These are phyloP conservation scores for Sideroxylon spinosum DNA, from an alignment of 179 eudicot species.

Conservation along the genomic window DNA sequence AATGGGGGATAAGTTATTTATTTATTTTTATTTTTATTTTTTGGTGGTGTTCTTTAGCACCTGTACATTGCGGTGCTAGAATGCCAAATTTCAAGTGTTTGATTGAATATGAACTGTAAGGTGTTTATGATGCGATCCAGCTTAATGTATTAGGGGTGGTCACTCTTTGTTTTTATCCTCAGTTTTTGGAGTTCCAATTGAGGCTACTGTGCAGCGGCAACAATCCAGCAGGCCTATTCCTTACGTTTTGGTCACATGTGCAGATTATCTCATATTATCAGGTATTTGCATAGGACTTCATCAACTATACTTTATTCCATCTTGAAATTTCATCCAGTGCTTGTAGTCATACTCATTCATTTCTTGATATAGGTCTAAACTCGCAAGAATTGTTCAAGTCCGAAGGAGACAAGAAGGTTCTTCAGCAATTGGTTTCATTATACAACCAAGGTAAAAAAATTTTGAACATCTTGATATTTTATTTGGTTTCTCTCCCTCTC, in stretches of 20 bases:
- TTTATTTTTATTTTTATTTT: too few species aligned
- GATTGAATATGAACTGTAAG: background rate
- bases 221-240: slow-evolving; percentile 72
- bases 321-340: background rate
- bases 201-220: slow-evolving; percentile 75
- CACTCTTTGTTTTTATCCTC: slow-evolving; percentile 15
- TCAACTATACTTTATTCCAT: background rate
- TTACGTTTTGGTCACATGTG: slow-evolving; percentile 69
- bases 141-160: background rate
- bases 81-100: background rate
- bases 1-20: background rate
- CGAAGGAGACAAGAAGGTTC: slow-evolving; percentile 75
- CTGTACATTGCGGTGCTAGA: background rate
- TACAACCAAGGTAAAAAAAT: slow-evolving; percentile 71
- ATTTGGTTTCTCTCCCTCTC: background rate
- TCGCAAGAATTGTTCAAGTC: slow-evolving; percentile 67
- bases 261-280: slow-evolving; percentile 84
- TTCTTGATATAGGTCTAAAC: slow-evolving; percentile 53
- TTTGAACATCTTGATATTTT: background rate
- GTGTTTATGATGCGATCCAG: background rate
- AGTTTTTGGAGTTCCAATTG: slow-evolving; percentile 91
- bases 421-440: slow-evolving; percentile 73
- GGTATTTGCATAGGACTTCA: slow-evolving; percentile 34
- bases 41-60: background rate
- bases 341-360: slow-evolving; percentile 3